These are phyloP conservation scores for Aspergillus panamensis DNA, from an alignment of 495 filamentous ascomycete species.

Conservation along the genomic window DNA sequence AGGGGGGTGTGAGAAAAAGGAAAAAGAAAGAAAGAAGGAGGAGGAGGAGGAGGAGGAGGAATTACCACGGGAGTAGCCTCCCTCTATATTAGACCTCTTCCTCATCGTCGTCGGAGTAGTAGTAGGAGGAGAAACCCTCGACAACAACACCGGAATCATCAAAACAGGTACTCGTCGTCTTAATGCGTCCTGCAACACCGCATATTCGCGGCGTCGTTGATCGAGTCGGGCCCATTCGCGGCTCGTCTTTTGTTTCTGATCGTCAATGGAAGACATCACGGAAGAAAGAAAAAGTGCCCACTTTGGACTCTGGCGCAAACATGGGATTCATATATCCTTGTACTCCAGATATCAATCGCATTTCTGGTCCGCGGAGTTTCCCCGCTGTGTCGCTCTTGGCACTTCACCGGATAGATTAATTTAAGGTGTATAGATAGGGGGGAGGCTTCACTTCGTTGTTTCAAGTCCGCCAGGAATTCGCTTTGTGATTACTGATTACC, in stretches of 20 bases:
- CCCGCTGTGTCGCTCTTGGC: background rate
- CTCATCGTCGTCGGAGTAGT: too few relatives aligned
- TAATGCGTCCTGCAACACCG: conserved; percentile 8
- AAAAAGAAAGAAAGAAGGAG: background rate
- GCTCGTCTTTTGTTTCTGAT: conserved; percentile 67
- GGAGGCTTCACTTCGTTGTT: conserved; percentile 5
- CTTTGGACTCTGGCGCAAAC: conserved; percentile 13
- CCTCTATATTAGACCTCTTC: too few relatives aligned
- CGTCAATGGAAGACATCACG: conserved; percentile 52
- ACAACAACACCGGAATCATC: conserved; percentile 2
- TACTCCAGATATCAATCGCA: too few relatives aligned
- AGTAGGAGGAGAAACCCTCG: background rate
- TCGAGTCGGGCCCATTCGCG: conserved; percentile 7
- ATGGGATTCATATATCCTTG: too few relatives aligned
- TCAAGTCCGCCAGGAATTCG: background rate
- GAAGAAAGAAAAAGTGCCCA: too few relatives aligned
- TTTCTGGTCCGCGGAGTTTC: too few relatives aligned
- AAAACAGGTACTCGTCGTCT: background rate
- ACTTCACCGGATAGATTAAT: background rate
- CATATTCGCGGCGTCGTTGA: conserved; percentile 11
- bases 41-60: background rate
- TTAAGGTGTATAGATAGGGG: background rate
- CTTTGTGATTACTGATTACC: background rate
- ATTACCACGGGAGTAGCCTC: too few relatives aligned
- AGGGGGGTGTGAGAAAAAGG: background rate